Percentiles rank a stretch among this genome's conserved stretches.
Conservation (phyloP, 2,329 filamentous ascomycete species). For the Aspergillus oerlinghausenensis region DNA sequence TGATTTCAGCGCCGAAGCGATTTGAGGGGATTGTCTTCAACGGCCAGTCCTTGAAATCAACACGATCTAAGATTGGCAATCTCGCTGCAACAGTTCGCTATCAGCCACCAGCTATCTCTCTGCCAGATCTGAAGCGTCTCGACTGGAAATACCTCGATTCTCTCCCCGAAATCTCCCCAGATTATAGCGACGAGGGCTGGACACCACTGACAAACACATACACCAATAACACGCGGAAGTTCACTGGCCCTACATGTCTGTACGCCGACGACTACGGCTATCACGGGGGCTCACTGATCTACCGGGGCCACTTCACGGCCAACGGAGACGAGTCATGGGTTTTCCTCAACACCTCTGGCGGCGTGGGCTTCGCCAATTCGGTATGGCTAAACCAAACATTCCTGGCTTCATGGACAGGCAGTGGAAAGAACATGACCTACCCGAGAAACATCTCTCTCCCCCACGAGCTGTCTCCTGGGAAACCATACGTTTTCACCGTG, state of each 20-base stretch:
- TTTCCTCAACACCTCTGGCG: conserved; percentile 59
- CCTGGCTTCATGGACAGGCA: conserved; percentile 62
- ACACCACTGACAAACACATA: conserved; percentile 61
- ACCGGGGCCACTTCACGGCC: conserved; percentile 65
- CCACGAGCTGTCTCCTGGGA: conserved; percentile 28
- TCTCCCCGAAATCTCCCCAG: conserved; percentile 61
- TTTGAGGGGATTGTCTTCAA: conserved; percentile 59
- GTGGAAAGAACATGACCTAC: conserved; percentile 44
- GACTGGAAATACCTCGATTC: conserved; percentile 67
- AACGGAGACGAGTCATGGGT: conserved; percentile 57
- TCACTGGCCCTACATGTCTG: conserved; percentile 62
- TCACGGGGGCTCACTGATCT: conserved; percentile 64
- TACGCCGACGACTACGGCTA: conserved; percentile 73
- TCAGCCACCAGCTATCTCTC: conserved; percentile 43
- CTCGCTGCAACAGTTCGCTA: conserved; percentile 53
- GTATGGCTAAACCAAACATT: conserved; percentile 62
- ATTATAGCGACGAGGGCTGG: conserved; percentile 60
- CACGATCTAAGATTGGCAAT: conserved; percentile 33
- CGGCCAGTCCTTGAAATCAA: conserved; percentile 43
- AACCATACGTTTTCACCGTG: conserved; percentile 60
- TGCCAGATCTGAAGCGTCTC: conserved; percentile 57
- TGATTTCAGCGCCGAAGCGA: conserved; percentile 55
- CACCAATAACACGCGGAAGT: conserved; percentile 52
- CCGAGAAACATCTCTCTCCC: conserved; percentile 30
- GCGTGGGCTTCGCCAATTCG: conserved; percentile 61